These are phyloP conservation scores for Cyclotella distinguenda DNA, from an alignment of 108 stramenopile species.

Conservation along the genomic window DNA sequence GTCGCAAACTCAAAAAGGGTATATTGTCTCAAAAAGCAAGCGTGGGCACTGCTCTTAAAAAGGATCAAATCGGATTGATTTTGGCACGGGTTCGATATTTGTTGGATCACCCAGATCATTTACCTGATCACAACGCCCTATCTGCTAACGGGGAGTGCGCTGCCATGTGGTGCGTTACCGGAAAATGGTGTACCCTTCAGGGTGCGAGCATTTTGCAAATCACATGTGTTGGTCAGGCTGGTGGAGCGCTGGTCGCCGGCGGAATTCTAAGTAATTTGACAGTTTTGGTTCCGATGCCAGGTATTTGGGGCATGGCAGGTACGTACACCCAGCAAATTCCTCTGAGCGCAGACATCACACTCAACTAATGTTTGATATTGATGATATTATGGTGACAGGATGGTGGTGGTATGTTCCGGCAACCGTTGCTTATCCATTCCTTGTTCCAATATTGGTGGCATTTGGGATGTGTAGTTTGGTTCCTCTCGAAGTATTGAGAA, in stretches of 20 bases:
- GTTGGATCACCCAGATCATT: slow-evolving; percentile 42
- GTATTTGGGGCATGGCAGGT: slow-evolving; percentile 49
- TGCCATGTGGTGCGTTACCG: slow-evolving; percentile 51
- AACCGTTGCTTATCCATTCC: slow-evolving; percentile 54
- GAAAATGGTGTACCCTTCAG: slow-evolving; percentile 50
- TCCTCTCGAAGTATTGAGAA: slow-evolving; percentile 44
- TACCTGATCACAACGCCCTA: slow-evolving; percentile 45
- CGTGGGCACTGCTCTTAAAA: slow-evolving; percentile 42
- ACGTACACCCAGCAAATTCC: too few relatives aligned
- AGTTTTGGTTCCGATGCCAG: slow-evolving; percentile 51
- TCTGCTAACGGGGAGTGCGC: slow-evolving; percentile 55
- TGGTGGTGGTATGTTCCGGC: slow-evolving; percentile 60
- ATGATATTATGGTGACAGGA: too few relatives aligned
- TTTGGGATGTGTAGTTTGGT: slow-evolving; percentile 46
- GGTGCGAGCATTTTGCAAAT: slow-evolving; percentile 52
- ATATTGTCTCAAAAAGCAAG: slow-evolving; percentile 32
- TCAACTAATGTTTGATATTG: too few relatives aligned
- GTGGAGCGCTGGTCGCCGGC: slow-evolving; percentile 47
- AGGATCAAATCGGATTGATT: slow-evolving; percentile 39
- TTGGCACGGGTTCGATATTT: slow-evolving; percentile 43
- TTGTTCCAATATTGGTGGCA: slow-evolving; percentile 48
- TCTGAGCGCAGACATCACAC: too few relatives aligned
- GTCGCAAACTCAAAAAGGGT: slow-evolving; percentile 30
- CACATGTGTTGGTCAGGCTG: slow-evolving; percentile 50
- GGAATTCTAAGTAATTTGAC: slow-evolving; percentile 48